These are phyloP conservation scores for Cercospora citrullina DNA, from an alignment of 2,329 filamentous ascomycete genomes.

Conservation along the genomic window DNA sequence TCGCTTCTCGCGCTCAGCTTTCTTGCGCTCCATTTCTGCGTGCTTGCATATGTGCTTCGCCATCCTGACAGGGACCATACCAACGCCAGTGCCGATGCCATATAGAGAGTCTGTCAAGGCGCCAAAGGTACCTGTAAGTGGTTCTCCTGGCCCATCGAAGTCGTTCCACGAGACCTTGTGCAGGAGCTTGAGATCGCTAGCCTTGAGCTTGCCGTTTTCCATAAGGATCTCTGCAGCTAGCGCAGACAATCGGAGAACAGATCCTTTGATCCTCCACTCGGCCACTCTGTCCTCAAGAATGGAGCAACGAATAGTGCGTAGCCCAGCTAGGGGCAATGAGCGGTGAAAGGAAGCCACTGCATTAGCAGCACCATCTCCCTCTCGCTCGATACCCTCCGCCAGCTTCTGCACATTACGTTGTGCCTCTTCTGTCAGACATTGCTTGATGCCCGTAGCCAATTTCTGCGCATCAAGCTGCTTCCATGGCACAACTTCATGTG, in stretches of 20 bases:
- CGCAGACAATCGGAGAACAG: constrained; percentile 60
- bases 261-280: constrained; percentile 65
- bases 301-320: constrained; percentile 62
- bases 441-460: constrained; percentile 69
- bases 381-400: constrained; percentile 63
- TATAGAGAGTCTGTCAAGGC: constrained; percentile 61
- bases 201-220: constrained; percentile 60
- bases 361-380: constrained; percentile 68
- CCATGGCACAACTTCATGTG: constrained; percentile 64
- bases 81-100: constrained; percentile 63
- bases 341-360: constrained; percentile 67
- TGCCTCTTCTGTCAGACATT: constrained; percentile 64
- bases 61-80: constrained; percentile 63
- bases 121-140: constrained; percentile 65
- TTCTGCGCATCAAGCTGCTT: constrained; percentile 64
- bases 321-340: constrained; percentile 53
- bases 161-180: constrained; percentile 70
- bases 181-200: constrained; percentile 63
- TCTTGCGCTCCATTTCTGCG: constrained; percentile 53
- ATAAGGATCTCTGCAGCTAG: constrained; percentile 67
- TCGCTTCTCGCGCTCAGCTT: constrained; percentile 40
- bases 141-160: constrained; percentile 73
- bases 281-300: constrained; percentile 64
- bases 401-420: constrained; percentile 59
- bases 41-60: constrained; percentile 59